A percentile compares a stretch with the other conserved stretches of the same genome.
Conservation (phyloP, 2,329 filamentous ascomycete species). For the Coniochaeta ligniaria region DNA sequence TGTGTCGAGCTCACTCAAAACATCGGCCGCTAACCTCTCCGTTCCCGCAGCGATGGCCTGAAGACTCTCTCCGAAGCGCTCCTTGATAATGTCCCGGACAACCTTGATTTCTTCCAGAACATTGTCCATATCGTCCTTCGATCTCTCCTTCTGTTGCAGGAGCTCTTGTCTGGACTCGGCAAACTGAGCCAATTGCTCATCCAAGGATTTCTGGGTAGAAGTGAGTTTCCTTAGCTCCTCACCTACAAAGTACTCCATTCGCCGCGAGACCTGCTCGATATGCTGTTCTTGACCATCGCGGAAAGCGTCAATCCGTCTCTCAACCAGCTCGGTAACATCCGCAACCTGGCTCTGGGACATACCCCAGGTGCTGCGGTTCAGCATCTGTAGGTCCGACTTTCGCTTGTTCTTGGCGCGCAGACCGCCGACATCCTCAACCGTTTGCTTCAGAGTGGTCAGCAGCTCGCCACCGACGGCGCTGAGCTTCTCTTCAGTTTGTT, state of each 20-base stretch:
- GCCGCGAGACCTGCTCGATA: slow-evolving; percentile 57
- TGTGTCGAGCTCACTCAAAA: slow-evolving; percentile 74
- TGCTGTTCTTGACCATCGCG: slow-evolving; percentile 65
- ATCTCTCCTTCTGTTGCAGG: slow-evolving; percentile 57
- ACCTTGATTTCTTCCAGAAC: slow-evolving; percentile 87
- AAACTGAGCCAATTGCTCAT: slow-evolving; percentile 62
- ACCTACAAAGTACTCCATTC: slow-evolving; percentile 71
- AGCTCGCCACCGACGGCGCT: slow-evolving; percentile 67
- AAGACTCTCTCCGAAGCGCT: slow-evolving; percentile 75
- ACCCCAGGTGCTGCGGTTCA: slow-evolving; percentile 75
- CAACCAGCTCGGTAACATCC: slow-evolving; percentile 70
- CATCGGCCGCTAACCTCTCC: slow-evolving; percentile 82
- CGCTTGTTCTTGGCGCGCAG: slow-evolving; percentile 82
- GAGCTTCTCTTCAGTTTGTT: slow-evolving; percentile 75
- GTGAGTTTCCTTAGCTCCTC: slow-evolving; percentile 67
- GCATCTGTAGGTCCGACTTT: slow-evolving; percentile 72
- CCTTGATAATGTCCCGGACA: slow-evolving; percentile 83
- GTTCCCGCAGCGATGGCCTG: slow-evolving; percentile 77
- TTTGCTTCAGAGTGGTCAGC: slow-evolving; percentile 68
- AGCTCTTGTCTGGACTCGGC: slow-evolving; percentile 61
- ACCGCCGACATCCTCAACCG: slow-evolving; percentile 72
- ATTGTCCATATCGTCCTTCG: slow-evolving; percentile 82
- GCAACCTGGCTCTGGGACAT: slow-evolving; percentile 68
- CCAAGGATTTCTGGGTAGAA: slow-evolving; percentile 61
- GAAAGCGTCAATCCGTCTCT: slow-evolving; percentile 67